Base-by-base conservation (phyloP, 2,329 filamentous ascomycete genomes). In the Stagonosporopsis chrysanthemi region DNA sequence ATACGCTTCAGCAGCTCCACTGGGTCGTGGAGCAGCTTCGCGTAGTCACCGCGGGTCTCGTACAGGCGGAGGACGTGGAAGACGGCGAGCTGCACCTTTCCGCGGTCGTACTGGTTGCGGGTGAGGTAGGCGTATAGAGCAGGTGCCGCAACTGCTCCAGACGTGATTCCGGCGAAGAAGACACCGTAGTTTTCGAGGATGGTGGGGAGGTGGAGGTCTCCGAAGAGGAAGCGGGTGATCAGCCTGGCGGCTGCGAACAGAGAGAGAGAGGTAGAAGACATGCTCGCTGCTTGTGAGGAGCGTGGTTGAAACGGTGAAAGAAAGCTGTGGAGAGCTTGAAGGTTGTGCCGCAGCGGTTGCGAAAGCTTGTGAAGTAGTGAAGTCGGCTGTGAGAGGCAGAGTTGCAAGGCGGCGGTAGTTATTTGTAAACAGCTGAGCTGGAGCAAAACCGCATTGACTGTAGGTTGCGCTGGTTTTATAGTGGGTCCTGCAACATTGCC, bases 51-150 rank as follows among this genome's bases (percentile, higher is more conserved):
- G 2, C 19, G 28, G 14, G 14, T n/a, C 22, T 51, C 19, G 4
- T 47, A 29, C 4, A 56, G 15, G 4, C 23, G 47, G 9, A 56
- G 19, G 41, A 68, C 39, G n/a, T 63, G 60, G 31, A 38, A 63
- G 14, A 68, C 47, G 1, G 61, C 64, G 7, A 65, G 58, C 48
- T 66, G 52, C 8, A 66, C 45, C 43, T 63, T 64, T 12, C 51
- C 49, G 24, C 50, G 53, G 40, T 62, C 45, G 9, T 51, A 17
- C 4, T 49, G 35, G 44, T 57, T 38, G 2, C 33, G 28, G 3
- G 38, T 29, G 26, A 64, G 31, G 46, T 47, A 60, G 29, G 36
- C 12, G 44, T 57, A 54, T 3, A 64, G 35, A 6, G n/a, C 36
- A 14, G 41, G 19, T 2, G 36, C 26, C 3, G 26, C 36, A 2